Base-by-base conservation (phyloP, 2,329 filamentous ascomycete species). In the Talaromyces sp. region DNA sequence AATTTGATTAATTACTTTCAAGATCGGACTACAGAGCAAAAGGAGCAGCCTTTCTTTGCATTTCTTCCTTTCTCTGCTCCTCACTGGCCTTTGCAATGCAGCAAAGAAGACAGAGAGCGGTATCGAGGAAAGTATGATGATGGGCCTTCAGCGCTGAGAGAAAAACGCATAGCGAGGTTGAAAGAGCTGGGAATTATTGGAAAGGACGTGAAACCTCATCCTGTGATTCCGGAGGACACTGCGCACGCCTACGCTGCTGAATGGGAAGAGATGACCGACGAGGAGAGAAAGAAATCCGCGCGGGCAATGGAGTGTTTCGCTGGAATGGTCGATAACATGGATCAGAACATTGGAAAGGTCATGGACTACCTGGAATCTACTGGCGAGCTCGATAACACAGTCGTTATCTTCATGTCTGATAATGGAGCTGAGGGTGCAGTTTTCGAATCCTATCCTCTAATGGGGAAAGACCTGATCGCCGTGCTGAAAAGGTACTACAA, bases 361-460 rank as follows among this genome's bases (percentile, higher is more conserved):
- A 66, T 77, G 4, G 64, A 75, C 16, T 77, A 79, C 51, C 68
- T 81, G 8, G 68, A 76, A 48, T 56, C 67, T 14, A 78, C 70
- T 1, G 75, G 73, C 39, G 78, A 80, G 61, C 69, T 77, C 1
- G 77, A 80, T 55, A 78, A 80, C 57, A 80, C 78, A 0, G 76
- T 79, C 51, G 70, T 81, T 13, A 71, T 75, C 58, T 80, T 80
- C 68, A 75, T 80, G 70, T 75, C 70, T 7, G 78, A 81, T 55
- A 80, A 80, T 51, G 78, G 78, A 7, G 78, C 78, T 7, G 78
- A 80, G 57, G 78, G 78, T 4, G 81, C 80, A 13, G 77, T 77
- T 1, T 82, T 83, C 56, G 82, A 86, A 60, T 81, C 83, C 4
- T 79, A 81, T 47, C 83, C 83, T 0, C 80, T 85, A 48, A 77